phyloP scores from a whole-genome alignment of 306 rosid species.

The Cyamopsis tetragonoloba region DNA sequence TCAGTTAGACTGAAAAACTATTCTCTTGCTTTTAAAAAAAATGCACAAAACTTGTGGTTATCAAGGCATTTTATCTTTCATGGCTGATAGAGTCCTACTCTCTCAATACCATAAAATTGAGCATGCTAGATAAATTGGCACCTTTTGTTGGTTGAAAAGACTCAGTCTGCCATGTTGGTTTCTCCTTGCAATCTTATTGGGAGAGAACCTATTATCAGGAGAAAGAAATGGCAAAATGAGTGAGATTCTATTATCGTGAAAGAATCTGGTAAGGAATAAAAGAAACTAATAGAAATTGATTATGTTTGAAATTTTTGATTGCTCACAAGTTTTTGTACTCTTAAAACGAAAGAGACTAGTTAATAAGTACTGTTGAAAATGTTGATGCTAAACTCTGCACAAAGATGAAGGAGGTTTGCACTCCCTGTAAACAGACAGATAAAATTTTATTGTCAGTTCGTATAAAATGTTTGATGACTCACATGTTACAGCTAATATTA shows the following conservation, averaged over 20 bases:
- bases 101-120: neutral
- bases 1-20: neutral
- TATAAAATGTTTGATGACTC: neutral
- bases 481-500: constrained; percentile 5
- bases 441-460: neutral
- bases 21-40: neutral
- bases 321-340: neutral
- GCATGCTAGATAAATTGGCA: constrained; percentile 15
- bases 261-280: neutral
- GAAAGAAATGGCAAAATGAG: neutral
- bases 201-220: neutral
- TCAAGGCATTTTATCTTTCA: neutral
- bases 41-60: neutral
- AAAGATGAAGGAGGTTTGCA: neutral
- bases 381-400: neutral
- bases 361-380: neutral
- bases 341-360: neutral
- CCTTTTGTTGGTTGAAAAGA: constrained; percentile 6
- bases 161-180: constrained; percentile 9
- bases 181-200: neutral
- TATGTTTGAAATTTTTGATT: constrained; percentile 1
- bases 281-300: neutral
- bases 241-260: neutral
- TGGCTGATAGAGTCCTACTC: constrained; percentile 3
- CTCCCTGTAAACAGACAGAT: neutral